Evolutionary conservation across 768 basidiomycete genomes (phyloP).

Genomic region (Lepiota brunneoincarnata): DNA sequence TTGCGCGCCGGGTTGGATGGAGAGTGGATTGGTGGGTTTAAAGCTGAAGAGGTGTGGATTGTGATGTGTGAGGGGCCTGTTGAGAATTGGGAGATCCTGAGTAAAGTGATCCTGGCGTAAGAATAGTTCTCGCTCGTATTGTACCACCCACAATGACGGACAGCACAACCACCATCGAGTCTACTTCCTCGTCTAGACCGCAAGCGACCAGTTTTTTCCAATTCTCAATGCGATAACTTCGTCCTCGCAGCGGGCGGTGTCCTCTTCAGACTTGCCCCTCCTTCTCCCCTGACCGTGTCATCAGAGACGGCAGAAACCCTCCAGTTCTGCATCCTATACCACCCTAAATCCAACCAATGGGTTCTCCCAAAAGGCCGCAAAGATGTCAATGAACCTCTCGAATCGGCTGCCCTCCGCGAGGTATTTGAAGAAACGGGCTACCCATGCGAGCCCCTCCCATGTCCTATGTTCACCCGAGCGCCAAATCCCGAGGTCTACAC

Average conservation of each 20-base stretch:
- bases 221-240: constrained; percentile 24
- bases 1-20: constrained; percentile 26
- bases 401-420: constrained; percentile 53
- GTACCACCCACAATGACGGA: constrained; percentile 7
- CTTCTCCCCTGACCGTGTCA: background rate
- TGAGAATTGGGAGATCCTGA: constrained; percentile 52
- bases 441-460: constrained; percentile 45
- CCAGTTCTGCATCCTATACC: constrained; percentile 38
- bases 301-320: constrained; percentile 15
- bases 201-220: background rate
- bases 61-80: constrained; percentile 60
- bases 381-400: constrained; percentile 51
- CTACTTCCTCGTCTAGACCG: background rate
- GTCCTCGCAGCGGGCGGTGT: constrained; percentile 41
- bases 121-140: no score
- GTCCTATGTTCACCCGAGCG: constrained; percentile 53
- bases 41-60: constrained; percentile 54
- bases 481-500: constrained; percentile 43
- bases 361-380: constrained; percentile 64
- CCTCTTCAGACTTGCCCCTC: constrained; percentile 26
- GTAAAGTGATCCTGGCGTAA: constrained; percentile 22
- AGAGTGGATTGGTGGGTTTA: constrained; percentile 41
- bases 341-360: constrained; percentile 26
- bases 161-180: background rate
- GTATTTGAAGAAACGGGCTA: constrained; percentile 69